phyloP scores from a whole-genome alignment of 2,329 filamentous ascomycete genomes.

The Colletotrichum sp. region DNA sequence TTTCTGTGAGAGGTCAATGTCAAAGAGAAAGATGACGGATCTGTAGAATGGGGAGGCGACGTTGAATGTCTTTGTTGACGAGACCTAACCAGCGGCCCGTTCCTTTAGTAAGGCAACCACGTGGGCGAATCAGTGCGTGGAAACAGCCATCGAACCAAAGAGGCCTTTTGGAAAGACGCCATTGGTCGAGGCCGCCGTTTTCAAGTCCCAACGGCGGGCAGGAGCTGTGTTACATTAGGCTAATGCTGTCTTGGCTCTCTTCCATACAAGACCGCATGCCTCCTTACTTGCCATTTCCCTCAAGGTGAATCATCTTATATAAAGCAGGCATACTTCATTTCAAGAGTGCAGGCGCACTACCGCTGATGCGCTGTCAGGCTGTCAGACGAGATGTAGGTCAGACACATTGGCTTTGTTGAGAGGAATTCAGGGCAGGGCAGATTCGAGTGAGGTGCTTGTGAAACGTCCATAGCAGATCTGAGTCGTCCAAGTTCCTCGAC shows the following conservation, averaged over 20 bases:
- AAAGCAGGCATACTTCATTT: neutral
- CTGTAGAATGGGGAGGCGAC: neutral
- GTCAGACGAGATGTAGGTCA: neutral
- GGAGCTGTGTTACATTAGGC: neutral
- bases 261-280: neutral
- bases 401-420: neutral
- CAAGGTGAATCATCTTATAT: neutral
- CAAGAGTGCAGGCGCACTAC: neutral
- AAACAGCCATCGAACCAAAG: neutral
- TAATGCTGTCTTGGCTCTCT: neutral
- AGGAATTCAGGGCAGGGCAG: neutral
- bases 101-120: slow-evolving; percentile 8
- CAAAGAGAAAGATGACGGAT: neutral
- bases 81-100: slow-evolving; percentile 13
- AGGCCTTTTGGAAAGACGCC: neutral
- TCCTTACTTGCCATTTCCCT: neutral
- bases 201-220: neutral
- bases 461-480: neutral
- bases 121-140: slow-evolving; percentile 9
- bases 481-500: neutral
- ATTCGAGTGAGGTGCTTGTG: neutral
- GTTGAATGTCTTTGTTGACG: slow-evolving; percentile 6
- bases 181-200: slow-evolving; percentile 1
- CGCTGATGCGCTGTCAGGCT: neutral
- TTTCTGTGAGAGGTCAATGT: neutral